Conservation (phyloP, 2,329 filamentous ascomycete species). For the Cercospora nicotianae region DNA sequence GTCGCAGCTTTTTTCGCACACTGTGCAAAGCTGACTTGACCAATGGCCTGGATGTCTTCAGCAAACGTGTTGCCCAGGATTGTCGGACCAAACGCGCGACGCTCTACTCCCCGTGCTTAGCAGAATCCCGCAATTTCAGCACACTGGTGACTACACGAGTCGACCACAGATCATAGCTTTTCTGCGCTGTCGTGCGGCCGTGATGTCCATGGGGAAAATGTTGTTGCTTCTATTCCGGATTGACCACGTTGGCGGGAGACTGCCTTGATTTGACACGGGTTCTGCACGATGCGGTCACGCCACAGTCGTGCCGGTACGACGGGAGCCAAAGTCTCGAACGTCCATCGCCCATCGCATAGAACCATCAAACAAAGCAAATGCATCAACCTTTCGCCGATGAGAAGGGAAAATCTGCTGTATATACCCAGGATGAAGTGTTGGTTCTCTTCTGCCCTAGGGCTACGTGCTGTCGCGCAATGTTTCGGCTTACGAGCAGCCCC, state of each 20-base stretch:
- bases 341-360: background rate
- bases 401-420: background rate
- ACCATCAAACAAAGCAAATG: background rate
- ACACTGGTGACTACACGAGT: background rate
- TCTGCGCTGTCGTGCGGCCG: background rate
- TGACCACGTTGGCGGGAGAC: conserved; percentile 3
- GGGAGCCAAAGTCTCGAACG: background rate
- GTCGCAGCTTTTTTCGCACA: background rate
- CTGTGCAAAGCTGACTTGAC: background rate
- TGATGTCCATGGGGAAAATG: background rate
- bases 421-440: background rate
- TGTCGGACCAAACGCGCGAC: background rate
- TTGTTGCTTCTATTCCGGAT: background rate
- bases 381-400: background rate
- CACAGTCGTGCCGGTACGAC: background rate
- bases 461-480: background rate
- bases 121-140: background rate
- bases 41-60: background rate
- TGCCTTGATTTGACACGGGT: conserved; percentile 2
- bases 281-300: conserved; percentile 13
- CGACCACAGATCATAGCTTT: background rate
- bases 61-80: background rate
- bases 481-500: background rate
- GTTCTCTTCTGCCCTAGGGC: background rate
- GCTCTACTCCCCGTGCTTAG: background rate